Evolutionary conservation across 345 rosid genomes (phyloP), one percentile per base, ranked within the genome.

Genomic region (Brassica rapa): DNA sequence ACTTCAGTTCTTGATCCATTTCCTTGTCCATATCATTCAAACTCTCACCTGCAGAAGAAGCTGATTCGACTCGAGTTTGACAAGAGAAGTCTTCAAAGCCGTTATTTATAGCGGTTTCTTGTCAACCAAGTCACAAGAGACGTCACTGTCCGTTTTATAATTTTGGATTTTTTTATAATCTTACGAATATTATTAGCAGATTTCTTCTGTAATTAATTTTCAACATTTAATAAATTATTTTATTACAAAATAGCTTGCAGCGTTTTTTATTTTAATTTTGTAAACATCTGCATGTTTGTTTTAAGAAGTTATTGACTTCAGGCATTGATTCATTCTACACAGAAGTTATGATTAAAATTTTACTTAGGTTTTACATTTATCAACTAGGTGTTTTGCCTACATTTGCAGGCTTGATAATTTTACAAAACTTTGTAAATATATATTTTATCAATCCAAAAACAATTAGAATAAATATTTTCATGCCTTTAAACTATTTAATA

Each of bases 1-100:
- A 89, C 85, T 91, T 94, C 37, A 82, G 25, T 21, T 79, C 68
- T 60, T 84, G 87, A 27, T 70, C 33, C 24, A 11, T 83, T 68
- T 81, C 83, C 62, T 61, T 53, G 23, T 71, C 85, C 82, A 83
- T 82, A 14, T 4, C 66, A 57, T 35, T 5, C 59, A 7, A 62
- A 16, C 2, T n/a, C 56, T 32, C 74, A 59, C 49, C 49, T 71
- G 21, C 30, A 59, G 27, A 57, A 29, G 5, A 30, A 39, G 46
- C 49, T 14, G 16, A 57, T 1, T 15, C 4, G 57, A 53, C 53
- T 78, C 16, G 37, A 39, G 67, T 65, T 78, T 78, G 30, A 29
- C 35, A 49, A 10, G 33, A 59, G 68, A 66, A 14, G 23, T 46
- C 27, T 71, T 77, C 72, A 60, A 32, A 4, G 64, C 46, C 11